Percentiles rank a stretch among this genome's conserved stretches.
Conservation (phyloP, 495 filamentous ascomycete genomes). For the Annulohypoxylon bovei region DNA sequence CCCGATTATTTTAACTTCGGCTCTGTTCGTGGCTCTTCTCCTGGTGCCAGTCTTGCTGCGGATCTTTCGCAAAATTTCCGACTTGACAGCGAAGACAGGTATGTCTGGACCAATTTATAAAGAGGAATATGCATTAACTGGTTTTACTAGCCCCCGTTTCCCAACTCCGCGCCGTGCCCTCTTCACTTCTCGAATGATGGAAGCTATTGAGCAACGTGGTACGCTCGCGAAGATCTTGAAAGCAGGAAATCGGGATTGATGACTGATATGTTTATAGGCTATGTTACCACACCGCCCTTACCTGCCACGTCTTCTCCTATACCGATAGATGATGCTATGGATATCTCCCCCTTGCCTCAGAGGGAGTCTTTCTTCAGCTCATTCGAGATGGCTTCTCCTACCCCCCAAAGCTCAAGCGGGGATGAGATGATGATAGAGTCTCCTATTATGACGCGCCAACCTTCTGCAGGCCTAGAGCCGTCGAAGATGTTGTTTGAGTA, state of each 20-base stretch:
- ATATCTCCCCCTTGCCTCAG: conserved; percentile 92
- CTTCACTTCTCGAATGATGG: conserved; percentile 83
- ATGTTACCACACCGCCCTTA: conserved; percentile 83
- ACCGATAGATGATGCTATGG: conserved; percentile 83
- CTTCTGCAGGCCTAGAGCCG: conserved; percentile 60
- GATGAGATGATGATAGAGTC: conserved; percentile 63
- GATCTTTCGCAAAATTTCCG: conserved; percentile 97
- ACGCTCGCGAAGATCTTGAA: conserved; percentile 51
- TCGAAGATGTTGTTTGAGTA: conserved; percentile 61
- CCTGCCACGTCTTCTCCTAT: conserved; percentile 81
- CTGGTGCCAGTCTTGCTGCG: conserved; percentile 86
- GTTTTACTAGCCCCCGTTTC: conserved; percentile 76
- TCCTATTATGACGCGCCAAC: conserved; percentile 56
- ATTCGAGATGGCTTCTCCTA: conserved; percentile 73
- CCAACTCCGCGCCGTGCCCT: conserved; percentile 92
- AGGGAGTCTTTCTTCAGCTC: conserved; percentile 75
- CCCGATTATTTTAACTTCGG: conserved; percentile 82
- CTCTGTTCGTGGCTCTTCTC: conserved; percentile 83
- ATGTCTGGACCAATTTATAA: conserved; percentile 45
- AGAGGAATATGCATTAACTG: conserved; percentile 39
- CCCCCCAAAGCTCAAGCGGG: conserved; percentile 60
- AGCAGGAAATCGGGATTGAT: not conserved
- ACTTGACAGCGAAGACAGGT: conserved; percentile 85
- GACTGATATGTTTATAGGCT: conserved; percentile 59
- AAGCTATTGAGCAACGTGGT: conserved; percentile 75